These are phyloP conservation scores for Termitomyces eurrhizus DNA, from an alignment of 768 basidiomycete species.

Conservation along the genomic window DNA sequence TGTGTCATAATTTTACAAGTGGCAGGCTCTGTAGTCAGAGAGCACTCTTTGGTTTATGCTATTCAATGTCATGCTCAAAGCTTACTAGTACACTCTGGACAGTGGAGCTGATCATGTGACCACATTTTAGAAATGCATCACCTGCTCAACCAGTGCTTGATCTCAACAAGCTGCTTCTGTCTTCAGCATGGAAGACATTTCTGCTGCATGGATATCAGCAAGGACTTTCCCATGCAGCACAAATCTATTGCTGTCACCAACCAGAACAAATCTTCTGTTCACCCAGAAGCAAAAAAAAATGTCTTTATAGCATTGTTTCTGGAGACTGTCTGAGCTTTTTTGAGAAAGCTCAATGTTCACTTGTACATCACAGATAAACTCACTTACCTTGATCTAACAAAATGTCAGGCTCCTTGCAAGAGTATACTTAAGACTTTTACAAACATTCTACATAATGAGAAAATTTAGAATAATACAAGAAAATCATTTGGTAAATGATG, in stretches of 20 bases:
- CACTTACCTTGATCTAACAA: not conserved
- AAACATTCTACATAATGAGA: slow-evolving; percentile 36
- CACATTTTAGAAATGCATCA: slow-evolving; percentile 18
- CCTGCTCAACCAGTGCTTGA: slow-evolving; percentile 3
- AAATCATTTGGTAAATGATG: slow-evolving; percentile 66
- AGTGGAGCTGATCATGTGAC: slow-evolving; percentile 26
- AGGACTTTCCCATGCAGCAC: slow-evolving; percentile 52
- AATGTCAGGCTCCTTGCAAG: slow-evolving; percentile 62
- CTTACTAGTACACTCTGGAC: no score
- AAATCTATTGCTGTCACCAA: slow-evolving; percentile 66
- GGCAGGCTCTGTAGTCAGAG: no score
- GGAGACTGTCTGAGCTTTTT: slow-evolving; percentile 67
- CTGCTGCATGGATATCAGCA: slow-evolving; percentile 33
- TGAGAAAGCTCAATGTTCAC: slow-evolving; percentile 63
- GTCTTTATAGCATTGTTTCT: slow-evolving; percentile 73
- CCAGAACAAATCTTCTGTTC: slow-evolving; percentile 41
- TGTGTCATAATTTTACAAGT: no score
- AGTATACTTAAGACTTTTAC: slow-evolving; percentile 70
- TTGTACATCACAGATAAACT: slow-evolving; percentile 39
- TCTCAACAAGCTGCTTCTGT: slow-evolving; percentile 5
- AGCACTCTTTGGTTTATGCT: no score
- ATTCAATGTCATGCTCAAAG: no score
- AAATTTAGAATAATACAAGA: slow-evolving; percentile 50
- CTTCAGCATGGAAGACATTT: not conserved
- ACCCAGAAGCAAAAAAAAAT: slow-evolving; percentile 47